Percentiles rank a stretch among this genome's conserved stretches.
These are phyloP conservation scores for Penicillium samsonianum DNA, from an alignment of 495 filamentous ascomycete genomes.

Conservation along the genomic window DNA sequence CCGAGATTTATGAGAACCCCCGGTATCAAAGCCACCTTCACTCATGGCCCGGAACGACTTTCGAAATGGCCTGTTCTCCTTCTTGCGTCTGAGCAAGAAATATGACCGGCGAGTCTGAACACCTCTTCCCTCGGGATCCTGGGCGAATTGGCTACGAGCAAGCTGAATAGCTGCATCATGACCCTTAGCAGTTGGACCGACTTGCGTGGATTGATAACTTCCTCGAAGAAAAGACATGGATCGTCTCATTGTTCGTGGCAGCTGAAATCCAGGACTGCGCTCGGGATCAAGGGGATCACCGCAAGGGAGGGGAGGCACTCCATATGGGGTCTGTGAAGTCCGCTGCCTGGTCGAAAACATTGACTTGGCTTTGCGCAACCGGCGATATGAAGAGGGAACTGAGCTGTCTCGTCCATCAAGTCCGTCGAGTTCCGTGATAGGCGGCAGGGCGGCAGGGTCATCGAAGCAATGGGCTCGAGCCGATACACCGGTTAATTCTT, in stretches of 20 bases:
- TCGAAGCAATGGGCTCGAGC: constrained; percentile 16
- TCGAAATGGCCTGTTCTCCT: constrained; percentile 55
- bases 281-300: constrained; percentile 19
- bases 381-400: constrained; percentile 72
- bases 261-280: constrained; percentile 23
- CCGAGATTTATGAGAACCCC: constrained; percentile 55
- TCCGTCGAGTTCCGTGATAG: constrained; percentile 39
- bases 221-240: constrained; percentile 65
- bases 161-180: constrained; percentile 52
- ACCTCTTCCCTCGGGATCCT: constrained; percentile 34
- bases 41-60: constrained; percentile 60
- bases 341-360: constrained; percentile 61
- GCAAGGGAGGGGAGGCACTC: constrained; percentile 17
- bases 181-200: constrained; percentile 34
- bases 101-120: constrained; percentile 48
- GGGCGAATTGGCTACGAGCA: constrained; percentile 49
- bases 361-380: constrained; percentile 70
- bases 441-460: constrained; percentile 31
- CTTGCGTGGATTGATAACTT: constrained; percentile 26
- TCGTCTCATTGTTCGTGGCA: constrained; percentile 44
- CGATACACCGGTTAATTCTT: background rate
- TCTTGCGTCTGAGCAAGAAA: constrained; percentile 46
- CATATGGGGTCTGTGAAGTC: constrained; percentile 31
- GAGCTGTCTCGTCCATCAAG: constrained; percentile 64
- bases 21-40: constrained; percentile 40